phyloP scores from a whole-genome alignment of 2,329 filamentous ascomycete species.

The Seiridium cupressi region DNA sequence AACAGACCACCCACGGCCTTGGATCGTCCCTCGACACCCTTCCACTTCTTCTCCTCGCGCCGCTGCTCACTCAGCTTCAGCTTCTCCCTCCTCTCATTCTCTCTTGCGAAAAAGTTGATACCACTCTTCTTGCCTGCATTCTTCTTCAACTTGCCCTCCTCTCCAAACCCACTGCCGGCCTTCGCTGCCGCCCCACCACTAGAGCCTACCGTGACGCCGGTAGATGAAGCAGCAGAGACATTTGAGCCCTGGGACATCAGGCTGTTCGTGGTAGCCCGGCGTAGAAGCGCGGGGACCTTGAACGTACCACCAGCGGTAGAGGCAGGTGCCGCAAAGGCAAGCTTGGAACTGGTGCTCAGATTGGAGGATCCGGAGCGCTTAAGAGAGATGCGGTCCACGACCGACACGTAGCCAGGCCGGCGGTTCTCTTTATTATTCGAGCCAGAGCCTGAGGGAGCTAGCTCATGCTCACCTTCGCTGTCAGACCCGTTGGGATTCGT shows the following conservation, averaged over 20 bases:
- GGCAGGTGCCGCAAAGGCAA: constrained; percentile 55
- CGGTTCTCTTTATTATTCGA: constrained; percentile 50
- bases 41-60: constrained; percentile 56
- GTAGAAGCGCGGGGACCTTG: constrained; percentile 69
- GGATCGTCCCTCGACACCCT: constrained; percentile 55
- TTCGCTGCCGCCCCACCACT: constrained; percentile 23
- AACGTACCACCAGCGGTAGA: constrained; percentile 45
- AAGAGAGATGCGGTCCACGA: constrained; percentile 73
- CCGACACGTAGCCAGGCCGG: constrained; percentile 34
- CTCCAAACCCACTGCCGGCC: constrained; percentile 28
- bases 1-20: constrained; percentile 59
- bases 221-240: constrained; percentile 1
- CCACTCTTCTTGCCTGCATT: constrained; percentile 59
- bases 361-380: constrained; percentile 53
- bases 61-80: constrained; percentile 56
- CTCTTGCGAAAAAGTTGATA: constrained; percentile 58
- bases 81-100: constrained; percentile 54
- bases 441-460: constrained; percentile 27
- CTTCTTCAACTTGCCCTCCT: constrained; percentile 58
- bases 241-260: constrained; percentile 36
- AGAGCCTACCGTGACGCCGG: not conserved
- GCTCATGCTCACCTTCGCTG: constrained; percentile 53
- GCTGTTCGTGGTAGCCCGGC: constrained; percentile 67
- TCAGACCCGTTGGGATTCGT: constrained; percentile 46
- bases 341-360: constrained; percentile 33